These are phyloP conservation scores for Avicennia marina DNA, from an alignment of 257 asterid genomes.

Conservation along the genomic window DNA sequence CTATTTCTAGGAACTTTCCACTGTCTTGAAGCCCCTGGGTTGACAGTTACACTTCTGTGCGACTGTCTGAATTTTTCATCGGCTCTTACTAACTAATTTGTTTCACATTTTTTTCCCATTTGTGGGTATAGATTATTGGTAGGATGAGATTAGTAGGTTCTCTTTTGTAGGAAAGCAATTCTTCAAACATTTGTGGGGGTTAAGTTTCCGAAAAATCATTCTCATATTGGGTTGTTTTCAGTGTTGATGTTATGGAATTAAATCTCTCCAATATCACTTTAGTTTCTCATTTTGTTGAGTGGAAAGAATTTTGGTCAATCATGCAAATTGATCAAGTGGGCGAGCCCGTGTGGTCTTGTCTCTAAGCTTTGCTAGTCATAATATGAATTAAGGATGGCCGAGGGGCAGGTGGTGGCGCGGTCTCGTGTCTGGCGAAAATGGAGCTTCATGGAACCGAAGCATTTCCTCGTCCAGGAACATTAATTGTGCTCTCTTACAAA, in stretches of 20 bases:
- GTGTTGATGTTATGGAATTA: not conserved
- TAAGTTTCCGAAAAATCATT: too few species aligned
- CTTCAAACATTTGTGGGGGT: slow-evolving; percentile 4
- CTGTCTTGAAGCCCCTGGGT: not conserved
- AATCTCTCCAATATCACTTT: not conserved
- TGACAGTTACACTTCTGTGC: slow-evolving; percentile 12
- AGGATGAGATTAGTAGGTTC: slow-evolving; percentile 16
- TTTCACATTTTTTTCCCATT: slow-evolving; percentile 18
- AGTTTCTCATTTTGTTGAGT: too few species aligned
- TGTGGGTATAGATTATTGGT: slow-evolving; percentile 29
- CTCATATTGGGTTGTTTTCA: slow-evolving; percentile 1
- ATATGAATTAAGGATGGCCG: too few species aligned
- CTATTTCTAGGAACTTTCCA: not conserved
- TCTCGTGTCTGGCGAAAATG: too few species aligned
- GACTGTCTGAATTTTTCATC: slow-evolving; percentile 15
- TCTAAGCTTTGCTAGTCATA: too few species aligned
- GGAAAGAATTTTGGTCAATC: too few species aligned
- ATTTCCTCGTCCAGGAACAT: too few species aligned
- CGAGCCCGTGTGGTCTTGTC: too few species aligned
- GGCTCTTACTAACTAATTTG: slow-evolving; percentile 19
- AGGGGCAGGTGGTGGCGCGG: too few species aligned
- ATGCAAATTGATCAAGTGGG: too few species aligned
- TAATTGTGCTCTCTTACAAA: too few species aligned
- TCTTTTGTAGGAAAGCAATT: slow-evolving; percentile 13
- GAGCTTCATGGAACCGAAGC: too few species aligned